Evolutionary conservation across 257 asterid species (phyloP), one percentile per base, ranked within the genome.

Genomic region (Jacaranda copaia): DNA sequence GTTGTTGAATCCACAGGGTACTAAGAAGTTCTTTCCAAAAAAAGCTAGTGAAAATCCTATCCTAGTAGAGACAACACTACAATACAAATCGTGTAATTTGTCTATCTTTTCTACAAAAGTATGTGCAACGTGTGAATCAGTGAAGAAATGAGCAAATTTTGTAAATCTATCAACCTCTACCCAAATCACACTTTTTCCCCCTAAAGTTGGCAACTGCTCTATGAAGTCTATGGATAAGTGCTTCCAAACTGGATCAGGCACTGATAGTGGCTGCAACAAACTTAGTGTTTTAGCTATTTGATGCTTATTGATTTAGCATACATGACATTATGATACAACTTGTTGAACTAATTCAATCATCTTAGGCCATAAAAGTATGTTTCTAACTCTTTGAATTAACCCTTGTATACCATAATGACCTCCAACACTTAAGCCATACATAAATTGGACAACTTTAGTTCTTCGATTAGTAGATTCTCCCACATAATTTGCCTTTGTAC

Each of bases 141-240:
- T 74, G 4, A 42, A 40, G 15, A 80, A 79, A 1, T 79, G 80
- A 0, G 8, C 39, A 10, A 10, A 74, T 2, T 74, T 74, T 0
- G 60, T 66, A 3, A 66, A 15, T 11, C 66, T 45, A 10, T 80
- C 77, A 0, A 81, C 75, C 0, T 71, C 66, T 0, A 76, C 78
- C 4, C 52, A 4, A 0, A 70, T 48, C 0, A 15, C 10, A 0
- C 43, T 45, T 4, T n/a, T 63, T 0, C 63, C 72, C 0, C 5
- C 16, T 0, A 73, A 76, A 0, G 3, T 4, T 0, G 78, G 69
- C 0, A 76, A 8, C 0, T 65, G 58, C 18, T 65, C 79, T 1
- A 77, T 72, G n/a, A 81, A 72, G 8, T 81, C 79, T 72, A 72
- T 65, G 0, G 39, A 0, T 0, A 77, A 8, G 6, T 72, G 53